Base-by-base conservation (phyloP, 441 rosid species). In the Biscutella laevigata region DNA sequence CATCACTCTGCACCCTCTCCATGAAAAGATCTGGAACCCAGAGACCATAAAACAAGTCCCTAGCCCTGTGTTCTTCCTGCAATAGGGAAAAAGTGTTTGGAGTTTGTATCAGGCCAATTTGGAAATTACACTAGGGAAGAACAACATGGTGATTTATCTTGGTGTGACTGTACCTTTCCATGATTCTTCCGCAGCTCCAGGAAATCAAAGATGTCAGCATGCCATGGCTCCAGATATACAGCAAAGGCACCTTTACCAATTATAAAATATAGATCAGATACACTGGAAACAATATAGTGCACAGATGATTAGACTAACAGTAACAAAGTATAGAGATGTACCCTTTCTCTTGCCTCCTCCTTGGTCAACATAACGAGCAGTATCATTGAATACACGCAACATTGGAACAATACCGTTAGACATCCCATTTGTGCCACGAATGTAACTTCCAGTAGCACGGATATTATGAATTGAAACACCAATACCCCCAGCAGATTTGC, bases 301-400 rank as follows among this genome's bases (percentile, higher is more conserved):
- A 30, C 11, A 41, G 4, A 21, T 6, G 17, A 26, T 37, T 6
- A 25, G 8, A 2, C 17, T 25, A 29, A 41, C 0, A 29, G 29
- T 3, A 13, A 4, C 3, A 39, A 52, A 4, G 12, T 13, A 35
- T 4, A 16, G 5, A 26, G 37, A n/a, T 59, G 32, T 42, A 20
- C 95, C 97, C 64, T 86, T 89, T 52, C 97, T 82, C 75, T 86
- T 89, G 70, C 97, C 97, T n/a, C 95, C 95, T 43, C 97, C 97
- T 77, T 89, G 95, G 52, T 89, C 95, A 70, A 89, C 94, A 68
- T 86, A 83, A 38, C 88, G 94, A 24, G 95, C 97, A 69, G 94
- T 89, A 55, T 89, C 94, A 49, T 89, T 89, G 51, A 89, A 89
- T 26, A 89, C 97, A 42, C 91, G 72, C 34, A 88, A 58, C 96